Evolutionary conservation across 2,329 filamentous ascomycete species (phyloP).

Genomic region (Talaromyces sp.): DNA sequence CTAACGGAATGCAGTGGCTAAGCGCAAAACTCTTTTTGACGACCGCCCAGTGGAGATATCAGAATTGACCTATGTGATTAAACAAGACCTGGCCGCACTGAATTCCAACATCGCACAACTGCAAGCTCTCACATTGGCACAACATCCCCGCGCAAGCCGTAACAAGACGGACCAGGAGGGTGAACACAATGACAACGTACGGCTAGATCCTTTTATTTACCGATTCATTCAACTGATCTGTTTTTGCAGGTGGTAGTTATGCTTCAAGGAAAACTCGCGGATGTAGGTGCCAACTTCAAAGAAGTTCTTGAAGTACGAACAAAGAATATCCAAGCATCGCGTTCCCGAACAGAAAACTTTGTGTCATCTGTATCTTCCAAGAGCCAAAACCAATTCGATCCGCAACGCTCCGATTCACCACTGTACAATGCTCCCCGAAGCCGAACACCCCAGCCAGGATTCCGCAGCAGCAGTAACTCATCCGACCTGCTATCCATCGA

Average conservation of each 20-base stretch:
- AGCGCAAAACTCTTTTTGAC: constrained; percentile 93
- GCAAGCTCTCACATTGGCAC: constrained; percentile 69
- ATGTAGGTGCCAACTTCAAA: constrained; percentile 93
- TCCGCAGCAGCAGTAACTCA: constrained; percentile 30
- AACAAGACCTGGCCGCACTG: constrained; percentile 81
- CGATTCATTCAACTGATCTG: neutral
- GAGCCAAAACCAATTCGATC: constrained; percentile 56
- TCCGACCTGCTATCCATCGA: constrained; percentile 77
- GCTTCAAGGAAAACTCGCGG: constrained; percentile 83
- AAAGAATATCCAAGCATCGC: constrained; percentile 94
- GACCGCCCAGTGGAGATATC: constrained; percentile 95
- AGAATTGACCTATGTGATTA: constrained; percentile 94
- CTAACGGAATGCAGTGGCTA: constrained; percentile 59
- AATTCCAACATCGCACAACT: constrained; percentile 84
- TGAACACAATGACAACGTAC: constrained; percentile 91
- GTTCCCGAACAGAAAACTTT: constrained; percentile 92
- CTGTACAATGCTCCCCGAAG: constrained; percentile 75
- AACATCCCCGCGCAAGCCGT: constrained; percentile 58
- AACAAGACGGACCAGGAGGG: constrained; percentile 66
- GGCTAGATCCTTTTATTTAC: constrained; percentile 14
- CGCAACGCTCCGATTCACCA: constrained; percentile 73
- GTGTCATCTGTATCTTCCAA: constrained; percentile 83
- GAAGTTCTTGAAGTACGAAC: constrained; percentile 93
- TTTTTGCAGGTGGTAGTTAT: constrained; percentile 63
- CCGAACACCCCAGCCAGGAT: constrained; percentile 57